These are phyloP conservation scores for Reticulascus tulasneorum DNA, from an alignment of 2,329 filamentous ascomycete species.

Conservation along the genomic window DNA sequence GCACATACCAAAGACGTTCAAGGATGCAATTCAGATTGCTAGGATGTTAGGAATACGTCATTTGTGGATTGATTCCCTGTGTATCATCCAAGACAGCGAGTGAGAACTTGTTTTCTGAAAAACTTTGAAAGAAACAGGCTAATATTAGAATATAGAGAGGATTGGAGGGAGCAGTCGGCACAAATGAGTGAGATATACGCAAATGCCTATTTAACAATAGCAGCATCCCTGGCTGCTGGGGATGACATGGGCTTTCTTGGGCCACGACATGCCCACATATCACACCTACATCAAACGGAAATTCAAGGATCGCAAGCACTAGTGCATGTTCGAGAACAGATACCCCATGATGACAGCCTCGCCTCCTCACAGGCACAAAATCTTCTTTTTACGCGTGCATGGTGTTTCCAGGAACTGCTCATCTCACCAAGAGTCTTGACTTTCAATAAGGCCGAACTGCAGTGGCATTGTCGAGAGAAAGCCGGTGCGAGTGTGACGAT, in stretches of 20 bases:
- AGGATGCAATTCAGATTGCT: no score
- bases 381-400: slow-evolving; percentile 1
- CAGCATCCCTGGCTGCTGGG: not conserved
- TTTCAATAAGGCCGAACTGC: slow-evolving; percentile 2
- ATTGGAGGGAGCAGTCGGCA: slow-evolving; percentile 1
- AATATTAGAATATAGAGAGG: no score
- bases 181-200: not conserved
- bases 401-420: slow-evolving; percentile 3
- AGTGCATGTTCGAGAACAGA: not conserved
- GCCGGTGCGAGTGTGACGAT: slow-evolving; percentile 6
- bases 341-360: not conserved
- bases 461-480: not conserved
- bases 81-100: no score
- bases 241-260: not conserved
- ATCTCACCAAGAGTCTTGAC: slow-evolving; percentile 1
- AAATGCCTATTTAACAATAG: not conserved
- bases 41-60: no score
- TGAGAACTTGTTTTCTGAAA: no score
- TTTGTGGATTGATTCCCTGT: no score
- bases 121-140: no score
- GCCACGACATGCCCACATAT: not conserved
- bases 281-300: not conserved
- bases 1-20: no score
- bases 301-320: not conserved
- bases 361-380: not conserved